phyloP scores from a whole-genome alignment of 441 rosid genomes.

The Dalechampia spathulata region DNA sequence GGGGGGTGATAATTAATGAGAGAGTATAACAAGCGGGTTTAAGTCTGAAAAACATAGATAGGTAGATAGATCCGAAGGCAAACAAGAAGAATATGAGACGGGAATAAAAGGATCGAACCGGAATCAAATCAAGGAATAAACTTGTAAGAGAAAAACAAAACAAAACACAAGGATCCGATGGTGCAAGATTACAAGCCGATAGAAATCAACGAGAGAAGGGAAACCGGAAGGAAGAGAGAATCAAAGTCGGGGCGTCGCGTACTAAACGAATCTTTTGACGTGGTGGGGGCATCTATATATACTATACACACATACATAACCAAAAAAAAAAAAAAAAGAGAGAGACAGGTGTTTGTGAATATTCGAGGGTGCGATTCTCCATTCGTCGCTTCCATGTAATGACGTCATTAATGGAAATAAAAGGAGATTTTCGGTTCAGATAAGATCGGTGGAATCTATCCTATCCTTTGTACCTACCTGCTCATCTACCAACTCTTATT shows the following conservation, averaged over 20 bases:
- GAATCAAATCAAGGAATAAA: slow-evolving; percentile 51
- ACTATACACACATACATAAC: background rate
- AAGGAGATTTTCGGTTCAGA: too few species aligned
- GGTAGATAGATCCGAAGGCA: slow-evolving; percentile 31
- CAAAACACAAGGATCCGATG: background rate
- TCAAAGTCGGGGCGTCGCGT: slow-evolving; percentile 92
- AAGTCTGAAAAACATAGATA: background rate
- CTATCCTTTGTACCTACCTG: background rate
- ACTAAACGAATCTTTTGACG: slow-evolving; percentile 48
- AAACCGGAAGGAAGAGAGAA: background rate
- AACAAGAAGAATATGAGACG: slow-evolving; percentile 9
- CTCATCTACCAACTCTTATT: background rate
- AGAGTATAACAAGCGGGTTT: too few species aligned
- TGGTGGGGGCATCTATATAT: background rate
- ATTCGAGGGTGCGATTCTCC: slow-evolving; percentile 53
- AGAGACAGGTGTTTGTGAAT: slow-evolving; percentile 26
- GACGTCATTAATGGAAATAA: too few species aligned
- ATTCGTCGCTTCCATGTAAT: slow-evolving; percentile 35
- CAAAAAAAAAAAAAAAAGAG: slow-evolving; percentile 7
- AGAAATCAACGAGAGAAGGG: background rate
- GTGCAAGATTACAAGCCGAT: too few species aligned
- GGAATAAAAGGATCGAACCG: slow-evolving; percentile 37
- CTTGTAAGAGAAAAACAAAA: background rate
- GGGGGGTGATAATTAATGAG: too few species aligned
- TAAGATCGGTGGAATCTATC: slow-evolving; percentile 32